Evolutionary conservation across 805 yeast genomes (phyloP).

Genomic region (Yarrowia keelungensis): DNA sequence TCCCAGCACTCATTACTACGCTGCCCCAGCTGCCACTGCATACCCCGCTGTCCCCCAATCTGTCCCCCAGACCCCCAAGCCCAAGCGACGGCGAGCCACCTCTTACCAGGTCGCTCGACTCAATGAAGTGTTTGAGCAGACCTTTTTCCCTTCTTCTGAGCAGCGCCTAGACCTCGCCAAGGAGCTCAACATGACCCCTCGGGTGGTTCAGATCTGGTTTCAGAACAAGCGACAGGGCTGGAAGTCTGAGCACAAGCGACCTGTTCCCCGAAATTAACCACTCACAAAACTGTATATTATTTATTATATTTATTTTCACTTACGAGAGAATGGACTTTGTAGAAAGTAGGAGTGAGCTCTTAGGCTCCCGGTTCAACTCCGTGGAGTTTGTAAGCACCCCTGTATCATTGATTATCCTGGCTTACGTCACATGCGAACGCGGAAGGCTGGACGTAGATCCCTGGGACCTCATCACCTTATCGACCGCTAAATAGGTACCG

Average conservation of each 20-base stretch:
- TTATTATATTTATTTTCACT: slow-evolving; percentile 26
- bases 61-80: slow-evolving; percentile 45
- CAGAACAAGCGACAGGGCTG: slow-evolving; percentile 71
- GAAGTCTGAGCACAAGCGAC: slow-evolving; percentile 44
- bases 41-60: slow-evolving; percentile 22
- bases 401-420: no score
- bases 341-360: no score
- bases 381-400: no score
- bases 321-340: background rate
- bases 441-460: no score
- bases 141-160: slow-evolving; percentile 79
- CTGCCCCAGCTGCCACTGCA: slow-evolving; percentile 26
- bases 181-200: slow-evolving; percentile 81
- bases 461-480: background rate
- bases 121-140: slow-evolving; percentile 72
- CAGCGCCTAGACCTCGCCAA: slow-evolving; percentile 72
- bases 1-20: slow-evolving; percentile 9
- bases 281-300: slow-evolving; percentile 30
- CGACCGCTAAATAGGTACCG: background rate
- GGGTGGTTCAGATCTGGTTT: slow-evolving; percentile 91
- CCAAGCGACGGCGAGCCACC: slow-evolving; percentile 72
- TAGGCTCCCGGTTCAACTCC: no score
- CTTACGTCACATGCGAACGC: no score
- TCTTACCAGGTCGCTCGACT: slow-evolving; percentile 78
- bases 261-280: slow-evolving; percentile 42